Evolutionary conservation across 1,284 basidiomycete species (phyloP).

Genomic region (Golubevia pallescens): DNA sequence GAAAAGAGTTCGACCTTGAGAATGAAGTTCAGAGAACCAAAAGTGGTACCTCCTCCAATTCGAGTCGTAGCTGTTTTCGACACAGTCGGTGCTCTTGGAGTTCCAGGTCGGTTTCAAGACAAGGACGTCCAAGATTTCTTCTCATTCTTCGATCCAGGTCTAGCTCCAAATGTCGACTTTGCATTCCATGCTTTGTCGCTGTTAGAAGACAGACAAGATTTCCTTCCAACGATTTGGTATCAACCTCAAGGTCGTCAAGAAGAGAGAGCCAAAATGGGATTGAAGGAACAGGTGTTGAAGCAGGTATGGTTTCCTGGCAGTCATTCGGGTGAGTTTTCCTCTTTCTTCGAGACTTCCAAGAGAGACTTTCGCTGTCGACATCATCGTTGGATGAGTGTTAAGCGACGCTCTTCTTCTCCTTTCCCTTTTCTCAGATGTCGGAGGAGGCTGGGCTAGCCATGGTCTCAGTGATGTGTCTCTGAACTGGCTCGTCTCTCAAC

Average conservation of each 20-base stretch:
- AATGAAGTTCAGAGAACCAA: background rate
- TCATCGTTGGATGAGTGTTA: too few relatives aligned
- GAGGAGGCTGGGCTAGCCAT: conserved; percentile 5
- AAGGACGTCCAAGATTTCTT: conserved; percentile 27
- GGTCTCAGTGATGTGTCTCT: conserved; percentile 24
- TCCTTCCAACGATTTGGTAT: conserved; percentile 39
- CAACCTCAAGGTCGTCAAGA: conserved; percentile 9
- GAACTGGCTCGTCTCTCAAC: conserved; percentile 43
- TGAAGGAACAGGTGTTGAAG: conserved; percentile 6
- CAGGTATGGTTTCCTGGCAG: conserved; percentile 10
- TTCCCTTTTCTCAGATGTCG: too few relatives aligned
- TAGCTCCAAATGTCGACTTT: conserved; percentile 31
- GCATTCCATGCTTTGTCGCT: conserved; percentile 44
- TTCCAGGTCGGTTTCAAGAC: conserved; percentile 36
- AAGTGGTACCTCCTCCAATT: background rate
- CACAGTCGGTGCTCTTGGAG: background rate
- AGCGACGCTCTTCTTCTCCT: too few relatives aligned
- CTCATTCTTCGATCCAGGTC: conserved; percentile 40
- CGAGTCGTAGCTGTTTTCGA: background rate
- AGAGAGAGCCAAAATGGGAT: background rate
- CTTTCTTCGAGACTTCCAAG: too few relatives aligned
- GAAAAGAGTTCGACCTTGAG: background rate
- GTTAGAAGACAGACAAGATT: conserved; percentile 45
- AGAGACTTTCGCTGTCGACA: too few relatives aligned
- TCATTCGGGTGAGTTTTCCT: too few relatives aligned